Conservation (phyloP, 2,329 filamentous ascomycete genomes). For the Byssoonygena ceratinophila region DNA sequence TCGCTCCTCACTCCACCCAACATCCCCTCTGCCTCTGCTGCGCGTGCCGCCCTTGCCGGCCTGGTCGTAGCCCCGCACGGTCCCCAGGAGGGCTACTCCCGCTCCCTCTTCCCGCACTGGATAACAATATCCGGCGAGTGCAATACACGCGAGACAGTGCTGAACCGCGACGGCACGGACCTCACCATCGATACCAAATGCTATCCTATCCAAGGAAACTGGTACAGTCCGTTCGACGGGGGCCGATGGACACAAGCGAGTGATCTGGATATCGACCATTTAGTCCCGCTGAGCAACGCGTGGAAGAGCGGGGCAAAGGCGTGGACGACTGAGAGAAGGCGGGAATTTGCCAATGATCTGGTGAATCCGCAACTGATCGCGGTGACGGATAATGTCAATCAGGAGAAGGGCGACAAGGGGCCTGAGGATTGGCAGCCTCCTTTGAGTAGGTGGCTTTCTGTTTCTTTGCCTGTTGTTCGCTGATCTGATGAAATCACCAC, state of each 20-base stretch:
- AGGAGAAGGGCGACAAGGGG: conserved; percentile 59
- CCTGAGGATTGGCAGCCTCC: conserved; percentile 70
- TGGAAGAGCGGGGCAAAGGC: conserved; percentile 66
- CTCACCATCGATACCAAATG: conserved; percentile 53
- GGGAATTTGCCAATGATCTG: conserved; percentile 67
- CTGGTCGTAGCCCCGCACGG: conserved; percentile 50
- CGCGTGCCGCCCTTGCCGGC: conserved; percentile 47
- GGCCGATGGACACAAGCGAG: conserved; percentile 55
- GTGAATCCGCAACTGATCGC: conserved; percentile 65
- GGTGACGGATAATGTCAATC: conserved; percentile 67
- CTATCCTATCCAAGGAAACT: conserved; percentile 53
- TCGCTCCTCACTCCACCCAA: conserved; percentile 43
- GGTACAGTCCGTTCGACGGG: conserved; percentile 65
- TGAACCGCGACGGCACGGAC: conserved; percentile 60
- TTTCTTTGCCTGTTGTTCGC: neutral
- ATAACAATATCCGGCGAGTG: conserved; percentile 54
- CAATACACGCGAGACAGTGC: conserved; percentile 62
- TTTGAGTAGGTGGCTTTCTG: conserved; percentile 34
- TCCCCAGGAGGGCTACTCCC: conserved; percentile 50
- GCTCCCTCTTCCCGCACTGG: conserved; percentile 63
- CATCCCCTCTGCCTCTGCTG: conserved; percentile 50
- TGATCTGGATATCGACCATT: conserved; percentile 72
- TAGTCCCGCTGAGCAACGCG: conserved; percentile 70
- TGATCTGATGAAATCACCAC: neutral
- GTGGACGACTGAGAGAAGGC: conserved; percentile 59